These are phyloP conservation scores for Puccinia sorghi DNA, from an alignment of 1,284 basidiomycete genomes.

Conservation along the genomic window DNA sequence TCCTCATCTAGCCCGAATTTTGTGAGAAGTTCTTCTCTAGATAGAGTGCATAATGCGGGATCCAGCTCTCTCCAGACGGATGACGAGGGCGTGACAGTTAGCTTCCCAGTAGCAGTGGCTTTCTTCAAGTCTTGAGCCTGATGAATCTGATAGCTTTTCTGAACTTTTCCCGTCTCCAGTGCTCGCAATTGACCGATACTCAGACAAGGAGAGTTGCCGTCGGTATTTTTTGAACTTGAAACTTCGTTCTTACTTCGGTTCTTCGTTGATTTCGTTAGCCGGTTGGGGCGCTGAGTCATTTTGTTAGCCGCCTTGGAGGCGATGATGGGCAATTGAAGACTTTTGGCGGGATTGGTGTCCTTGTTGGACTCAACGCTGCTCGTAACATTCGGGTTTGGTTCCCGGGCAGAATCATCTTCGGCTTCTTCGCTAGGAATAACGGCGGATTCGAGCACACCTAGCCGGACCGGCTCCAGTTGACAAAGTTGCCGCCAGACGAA, in stretches of 20 bases:
- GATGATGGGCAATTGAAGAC: constrained; percentile 30
- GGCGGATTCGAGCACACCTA: constrained; percentile 31
- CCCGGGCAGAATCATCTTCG: background rate
- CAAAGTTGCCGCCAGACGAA: constrained; percentile 48
- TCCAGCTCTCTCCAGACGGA: constrained; percentile 36
- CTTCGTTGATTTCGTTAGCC: constrained; percentile 33
- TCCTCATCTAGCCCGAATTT: constrained; percentile 30
- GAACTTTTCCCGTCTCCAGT: constrained; percentile 46
- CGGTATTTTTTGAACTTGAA: constrained; percentile 6
- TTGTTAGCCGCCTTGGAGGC: constrained; percentile 35
- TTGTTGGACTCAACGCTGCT: background rate
- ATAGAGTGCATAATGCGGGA: constrained; percentile 1
- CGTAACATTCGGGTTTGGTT: background rate
- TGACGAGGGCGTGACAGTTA: background rate
- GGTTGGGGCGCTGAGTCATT: constrained; percentile 44
- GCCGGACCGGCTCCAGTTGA: constrained; percentile 45
- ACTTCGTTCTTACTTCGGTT: constrained; percentile 10
- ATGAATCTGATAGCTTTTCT: constrained; percentile 21
- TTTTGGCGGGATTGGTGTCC: constrained; percentile 5
- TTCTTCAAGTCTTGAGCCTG: constrained; percentile 21
- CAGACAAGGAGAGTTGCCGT: constrained; percentile 20
- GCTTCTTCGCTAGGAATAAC: background rate
- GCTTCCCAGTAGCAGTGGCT: constrained; percentile 19
- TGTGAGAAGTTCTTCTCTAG: constrained; percentile 24
- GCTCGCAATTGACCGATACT: constrained; percentile 47